Evolutionary conservation across 257 asterid species (phyloP).

Genomic region (Scutellaria galericulata): DNA sequence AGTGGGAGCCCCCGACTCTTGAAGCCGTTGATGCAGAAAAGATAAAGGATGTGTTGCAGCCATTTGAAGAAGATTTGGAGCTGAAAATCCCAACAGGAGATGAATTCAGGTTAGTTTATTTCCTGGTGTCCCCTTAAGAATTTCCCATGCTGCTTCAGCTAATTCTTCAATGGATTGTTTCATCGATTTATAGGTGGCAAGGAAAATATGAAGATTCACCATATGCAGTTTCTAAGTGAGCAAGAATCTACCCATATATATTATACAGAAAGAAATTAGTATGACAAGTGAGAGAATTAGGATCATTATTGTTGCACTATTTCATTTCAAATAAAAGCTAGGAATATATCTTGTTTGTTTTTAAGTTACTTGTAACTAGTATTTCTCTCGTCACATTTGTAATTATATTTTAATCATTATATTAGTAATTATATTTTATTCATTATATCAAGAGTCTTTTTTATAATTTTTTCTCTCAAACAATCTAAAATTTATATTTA

Average conservation of each 20-base stretch:
- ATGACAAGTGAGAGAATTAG: too few relatives aligned
- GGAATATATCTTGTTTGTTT: too few relatives aligned
- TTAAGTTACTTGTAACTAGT: too few relatives aligned
- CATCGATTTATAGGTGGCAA: constrained; percentile 61
- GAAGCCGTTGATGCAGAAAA: constrained; percentile 58
- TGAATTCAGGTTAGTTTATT: constrained; percentile 58
- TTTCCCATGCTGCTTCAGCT: constrained; percentile 2
- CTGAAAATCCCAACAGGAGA: constrained; percentile 70
- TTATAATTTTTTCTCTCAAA: too few relatives aligned
- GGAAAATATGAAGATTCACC: constrained; percentile 73
- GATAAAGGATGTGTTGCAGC: constrained; percentile 56
- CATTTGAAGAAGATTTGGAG: constrained; percentile 75
- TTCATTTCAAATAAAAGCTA: too few relatives aligned
- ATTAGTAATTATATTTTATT: too few relatives aligned
- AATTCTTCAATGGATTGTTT: constrained; percentile 11
- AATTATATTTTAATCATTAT: too few relatives aligned
- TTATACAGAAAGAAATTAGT: neutral
- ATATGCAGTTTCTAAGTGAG: constrained; percentile 42
- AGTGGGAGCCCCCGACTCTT: constrained; percentile 83
- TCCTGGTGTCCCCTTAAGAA: neutral
- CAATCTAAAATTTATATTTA: too few relatives aligned
- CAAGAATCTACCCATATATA: neutral
- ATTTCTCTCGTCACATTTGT: too few relatives aligned
- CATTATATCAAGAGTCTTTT: too few relatives aligned
- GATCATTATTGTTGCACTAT: too few relatives aligned